Conservation (phyloP, 805 yeast genomes). For the Wickerhamomyces chambardii region DNA sequence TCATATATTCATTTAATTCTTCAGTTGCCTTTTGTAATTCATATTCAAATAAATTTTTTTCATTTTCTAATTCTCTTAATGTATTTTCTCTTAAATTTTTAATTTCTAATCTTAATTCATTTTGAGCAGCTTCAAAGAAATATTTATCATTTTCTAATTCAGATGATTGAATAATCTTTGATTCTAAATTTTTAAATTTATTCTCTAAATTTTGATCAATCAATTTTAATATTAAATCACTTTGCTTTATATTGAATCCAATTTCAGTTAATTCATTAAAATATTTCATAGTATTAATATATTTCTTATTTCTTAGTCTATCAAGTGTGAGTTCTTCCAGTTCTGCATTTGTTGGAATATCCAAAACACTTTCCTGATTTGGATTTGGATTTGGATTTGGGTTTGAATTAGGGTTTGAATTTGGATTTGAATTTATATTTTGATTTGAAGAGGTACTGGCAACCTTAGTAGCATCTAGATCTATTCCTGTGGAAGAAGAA, state of each 20-base stretch:
- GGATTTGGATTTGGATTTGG: too few relatives aligned
- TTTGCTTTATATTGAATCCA: slow-evolving; percentile 55
- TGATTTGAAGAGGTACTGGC: too few relatives aligned
- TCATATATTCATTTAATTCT: slow-evolving; percentile 57
- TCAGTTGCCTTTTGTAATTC: slow-evolving; percentile 68
- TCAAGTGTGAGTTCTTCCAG: not conserved
- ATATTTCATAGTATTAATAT: slow-evolving; percentile 56
- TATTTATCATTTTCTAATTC: slow-evolving; percentile 86
- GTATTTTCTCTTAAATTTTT: slow-evolving; percentile 64
- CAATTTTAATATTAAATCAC: slow-evolving; percentile 44
- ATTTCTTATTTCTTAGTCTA: slow-evolving; percentile 1
- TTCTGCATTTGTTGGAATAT: not conserved
- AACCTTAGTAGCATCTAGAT: too few relatives aligned
- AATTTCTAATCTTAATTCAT: slow-evolving; percentile 76
- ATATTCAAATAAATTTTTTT: slow-evolving; percentile 61
- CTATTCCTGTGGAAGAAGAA: not conserved
- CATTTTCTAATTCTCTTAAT: slow-evolving; percentile 55
- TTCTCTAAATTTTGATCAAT: slow-evolving; percentile 25
- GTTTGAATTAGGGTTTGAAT: too few relatives aligned
- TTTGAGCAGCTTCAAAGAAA: slow-evolving; percentile 85
- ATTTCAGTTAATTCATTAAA: slow-evolving; percentile 41
- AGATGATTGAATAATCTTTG: slow-evolving; percentile 30
- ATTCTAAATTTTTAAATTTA: slow-evolving; percentile 21
- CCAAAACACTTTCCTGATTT: not conserved
- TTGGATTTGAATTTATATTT: too few relatives aligned